Percentiles rank a stretch among this genome's conserved stretches.
Evolutionary conservation across 2,329 filamentous ascomycete genomes (phyloP).

Genomic region (Trichoderma gracile): DNA sequence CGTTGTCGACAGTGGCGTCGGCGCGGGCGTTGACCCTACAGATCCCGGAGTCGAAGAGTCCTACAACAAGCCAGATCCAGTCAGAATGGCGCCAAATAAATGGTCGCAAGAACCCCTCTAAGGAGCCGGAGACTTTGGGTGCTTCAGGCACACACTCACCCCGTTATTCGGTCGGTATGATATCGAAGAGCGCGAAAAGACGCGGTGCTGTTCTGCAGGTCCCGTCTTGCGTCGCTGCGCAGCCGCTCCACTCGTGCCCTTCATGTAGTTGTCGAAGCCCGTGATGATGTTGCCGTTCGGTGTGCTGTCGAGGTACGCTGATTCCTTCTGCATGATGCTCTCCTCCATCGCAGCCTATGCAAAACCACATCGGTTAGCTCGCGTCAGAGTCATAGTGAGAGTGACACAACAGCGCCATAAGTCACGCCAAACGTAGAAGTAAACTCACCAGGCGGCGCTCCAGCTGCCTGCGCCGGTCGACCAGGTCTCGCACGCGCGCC

Average conservation of each 20-base stretch:
- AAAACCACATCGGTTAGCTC: background rate
- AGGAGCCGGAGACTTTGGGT: too few species aligned
- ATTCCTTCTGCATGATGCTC: slow-evolving; percentile 79
- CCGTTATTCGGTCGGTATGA: slow-evolving; percentile 54
- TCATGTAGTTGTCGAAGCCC: slow-evolving; percentile 98
- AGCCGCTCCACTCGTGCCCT: slow-evolving; percentile 68
- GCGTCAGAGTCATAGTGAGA: too few species aligned
- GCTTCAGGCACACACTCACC: slow-evolving; percentile 32
- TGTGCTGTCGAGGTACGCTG: slow-evolving; percentile 86
- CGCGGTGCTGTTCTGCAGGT: slow-evolving; percentile 68
- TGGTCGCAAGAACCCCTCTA: background rate
- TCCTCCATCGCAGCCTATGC: slow-evolving; percentile 62
- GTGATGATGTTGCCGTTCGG: slow-evolving; percentile 92
- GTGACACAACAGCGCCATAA: background rate
- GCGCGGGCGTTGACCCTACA: slow-evolving; percentile 42
- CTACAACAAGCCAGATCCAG: slow-evolving; percentile 30
- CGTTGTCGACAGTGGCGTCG: slow-evolving; percentile 57
- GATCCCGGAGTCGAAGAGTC: slow-evolving; percentile 49
- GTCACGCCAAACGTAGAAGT: background rate
- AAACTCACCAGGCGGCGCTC: slow-evolving; percentile 42
- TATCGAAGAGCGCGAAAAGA: slow-evolving; percentile 69
- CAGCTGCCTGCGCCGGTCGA: slow-evolving; percentile 46
- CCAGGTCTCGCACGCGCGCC: slow-evolving; percentile 49
- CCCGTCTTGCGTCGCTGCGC: slow-evolving; percentile 65
- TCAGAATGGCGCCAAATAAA: background rate